A percentile compares a stretch with the other conserved stretches of the same genome.
Evolutionary conservation across 805 yeast species (phyloP).

Genomic region (Cyberlindnera subsufficiens): DNA sequence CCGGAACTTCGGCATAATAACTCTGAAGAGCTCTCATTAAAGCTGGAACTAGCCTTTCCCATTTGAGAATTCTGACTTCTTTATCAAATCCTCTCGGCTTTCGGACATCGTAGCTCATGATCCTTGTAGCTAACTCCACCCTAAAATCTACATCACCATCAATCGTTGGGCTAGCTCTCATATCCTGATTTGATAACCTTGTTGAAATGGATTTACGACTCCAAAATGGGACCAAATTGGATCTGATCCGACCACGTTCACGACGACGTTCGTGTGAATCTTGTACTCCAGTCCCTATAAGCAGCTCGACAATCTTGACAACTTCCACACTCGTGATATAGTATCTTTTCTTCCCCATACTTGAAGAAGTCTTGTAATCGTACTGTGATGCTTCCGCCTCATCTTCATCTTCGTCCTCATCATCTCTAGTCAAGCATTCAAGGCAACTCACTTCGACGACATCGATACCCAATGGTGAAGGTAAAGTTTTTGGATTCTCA

Average conservation of each 20-base stretch:
- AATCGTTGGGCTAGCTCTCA: slow-evolving; percentile 13
- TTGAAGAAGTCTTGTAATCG: slow-evolving; percentile 22
- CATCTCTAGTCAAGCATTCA: slow-evolving; percentile 32
- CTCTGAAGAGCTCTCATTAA: slow-evolving; percentile 59
- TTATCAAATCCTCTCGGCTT: slow-evolving; percentile 67
- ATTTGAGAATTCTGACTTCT: slow-evolving; percentile 55
- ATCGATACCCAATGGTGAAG: slow-evolving; percentile 35
- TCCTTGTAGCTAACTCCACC: slow-evolving; percentile 54
- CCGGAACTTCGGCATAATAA: slow-evolving; percentile 55
- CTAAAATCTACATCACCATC: slow-evolving; percentile 29
- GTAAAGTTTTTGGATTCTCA: slow-evolving; percentile 35
- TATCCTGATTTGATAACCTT: slow-evolving; percentile 14
- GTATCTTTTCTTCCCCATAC: slow-evolving; percentile 14
- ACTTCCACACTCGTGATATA: slow-evolving; percentile 67
- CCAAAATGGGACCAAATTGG: slow-evolving; percentile 66
- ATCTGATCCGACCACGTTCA: slow-evolving; percentile 62
- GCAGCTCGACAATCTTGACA: slow-evolving; percentile 54
- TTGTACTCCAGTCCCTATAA: slow-evolving; percentile 44
- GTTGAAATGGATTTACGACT: slow-evolving; percentile 52
- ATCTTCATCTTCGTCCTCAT: slow-evolving; percentile 29
- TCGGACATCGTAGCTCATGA: slow-evolving; percentile 56
- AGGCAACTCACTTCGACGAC: slow-evolving; percentile 57
- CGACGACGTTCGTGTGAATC: slow-evolving; percentile 49
- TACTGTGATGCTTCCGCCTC: slow-evolving; percentile 27
- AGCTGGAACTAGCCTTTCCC: slow-evolving; percentile 58